Percentiles rank a stretch among this genome's conserved stretches.
Evolutionary conservation across 1,139 yeast genomes (phyloP).

Genomic region (Ashbya aceris): DNA sequence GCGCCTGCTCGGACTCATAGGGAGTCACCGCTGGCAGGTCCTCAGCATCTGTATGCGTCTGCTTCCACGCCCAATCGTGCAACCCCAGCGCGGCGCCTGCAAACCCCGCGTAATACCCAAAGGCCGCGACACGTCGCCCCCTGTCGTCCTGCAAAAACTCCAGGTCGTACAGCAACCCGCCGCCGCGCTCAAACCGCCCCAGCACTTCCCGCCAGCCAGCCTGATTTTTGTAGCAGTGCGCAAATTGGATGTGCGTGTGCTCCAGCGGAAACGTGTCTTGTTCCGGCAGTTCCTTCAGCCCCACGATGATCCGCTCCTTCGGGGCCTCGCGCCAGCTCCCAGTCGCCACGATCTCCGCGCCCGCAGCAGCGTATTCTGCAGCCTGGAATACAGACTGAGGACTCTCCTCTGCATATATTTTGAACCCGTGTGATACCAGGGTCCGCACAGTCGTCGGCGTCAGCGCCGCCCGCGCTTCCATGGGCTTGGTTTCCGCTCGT

Average conservation of each 20-base stretch:
- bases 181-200: constrained; percentile 80
- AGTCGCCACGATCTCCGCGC: constrained; percentile 82
- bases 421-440: constrained; percentile 79
- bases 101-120: constrained; percentile 96
- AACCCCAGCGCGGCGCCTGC: constrained; percentile 98
- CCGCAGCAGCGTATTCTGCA: constrained; percentile 68
- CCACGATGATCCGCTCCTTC: constrained; percentile 76
- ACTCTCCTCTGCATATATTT: constrained; percentile 78
- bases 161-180: constrained; percentile 82
- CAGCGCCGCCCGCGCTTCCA: constrained; percentile 94
- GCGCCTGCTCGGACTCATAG: constrained; percentile 67
- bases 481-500: constrained; percentile 94
- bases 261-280: constrained; percentile 79
- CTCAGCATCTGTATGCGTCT: constrained; percentile 53
- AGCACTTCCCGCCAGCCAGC: constrained; percentile 94
- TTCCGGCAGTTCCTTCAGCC: constrained; percentile 93
- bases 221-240: constrained; percentile 96
- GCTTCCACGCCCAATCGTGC: constrained; percentile 90
- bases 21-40: constrained; percentile 73
- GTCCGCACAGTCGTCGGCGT: constrained; percentile 86
- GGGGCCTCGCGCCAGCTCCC: constrained; percentile 94
- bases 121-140: constrained; percentile 98
- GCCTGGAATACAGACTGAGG: constrained; percentile 70
- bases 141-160: constrained; percentile 90
- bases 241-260: constrained; percentile 96